These are phyloP conservation scores for Nepenthes alata DNA, from an alignment of 179 eudicot genomes.

Conservation along the genomic window DNA sequence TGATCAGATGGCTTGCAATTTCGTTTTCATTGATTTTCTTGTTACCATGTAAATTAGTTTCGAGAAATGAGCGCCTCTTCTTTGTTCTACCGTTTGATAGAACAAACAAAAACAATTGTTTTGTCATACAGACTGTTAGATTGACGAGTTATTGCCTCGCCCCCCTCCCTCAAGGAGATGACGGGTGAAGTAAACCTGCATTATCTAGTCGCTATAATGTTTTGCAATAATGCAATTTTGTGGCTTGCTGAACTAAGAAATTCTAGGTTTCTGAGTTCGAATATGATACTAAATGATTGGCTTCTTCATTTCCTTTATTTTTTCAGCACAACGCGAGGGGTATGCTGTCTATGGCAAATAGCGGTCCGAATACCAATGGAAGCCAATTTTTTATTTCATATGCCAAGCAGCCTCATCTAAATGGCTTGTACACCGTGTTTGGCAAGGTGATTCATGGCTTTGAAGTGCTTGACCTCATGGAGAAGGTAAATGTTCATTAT, in stretches of 20 bases:
- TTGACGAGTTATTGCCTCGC: too few relatives aligned
- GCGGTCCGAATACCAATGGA: constrained; percentile 90
- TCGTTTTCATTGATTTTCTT: too few relatives aligned
- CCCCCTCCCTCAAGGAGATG: too few relatives aligned
- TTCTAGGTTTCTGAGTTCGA: too few relatives aligned
- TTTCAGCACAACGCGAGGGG: constrained; percentile 95
- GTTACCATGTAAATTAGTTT: too few relatives aligned
- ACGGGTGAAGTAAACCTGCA: too few relatives aligned
- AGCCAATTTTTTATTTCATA: constrained; percentile 88
- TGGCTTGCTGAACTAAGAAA: too few relatives aligned
- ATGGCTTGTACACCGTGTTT: constrained; percentile 78
- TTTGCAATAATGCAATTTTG: neutral
- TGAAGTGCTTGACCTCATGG: constrained; percentile 97
- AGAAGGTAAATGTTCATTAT: constrained; percentile 40
- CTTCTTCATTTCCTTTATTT: neutral
- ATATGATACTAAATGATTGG: neutral
- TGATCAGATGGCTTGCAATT: too few relatives aligned
- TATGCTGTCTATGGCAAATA: constrained; percentile 73
- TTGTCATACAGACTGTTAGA: neutral
- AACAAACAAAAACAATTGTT: neutral
- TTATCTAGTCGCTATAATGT: neutral
- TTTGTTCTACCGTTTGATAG: too few relatives aligned
- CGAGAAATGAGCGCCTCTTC: too few relatives aligned
- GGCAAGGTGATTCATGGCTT: constrained; percentile 98
- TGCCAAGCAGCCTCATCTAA: constrained; percentile 93